Percentiles rank a stretch among this genome's conserved stretches.
phyloP scores from a whole-genome alignment of 805 yeast species.

The Saccharomycopsis fodiens region DNA sequence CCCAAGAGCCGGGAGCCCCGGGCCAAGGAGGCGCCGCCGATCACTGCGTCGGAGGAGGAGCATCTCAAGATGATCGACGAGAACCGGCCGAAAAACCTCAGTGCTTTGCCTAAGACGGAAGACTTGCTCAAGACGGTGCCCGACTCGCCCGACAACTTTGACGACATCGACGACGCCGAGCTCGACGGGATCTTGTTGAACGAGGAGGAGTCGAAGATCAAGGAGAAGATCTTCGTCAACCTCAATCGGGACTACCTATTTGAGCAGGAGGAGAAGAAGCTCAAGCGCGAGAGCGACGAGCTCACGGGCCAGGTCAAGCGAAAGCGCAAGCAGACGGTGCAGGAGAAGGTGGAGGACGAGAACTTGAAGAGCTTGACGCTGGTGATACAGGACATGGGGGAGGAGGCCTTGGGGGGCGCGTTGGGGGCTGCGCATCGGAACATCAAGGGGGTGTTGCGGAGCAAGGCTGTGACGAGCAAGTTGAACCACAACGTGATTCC shows the following conservation, averaged over 20 bases:
- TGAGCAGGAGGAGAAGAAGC: slow-evolving; percentile 76
- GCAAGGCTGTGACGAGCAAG: slow-evolving; percentile 76
- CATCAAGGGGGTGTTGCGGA: slow-evolving; percentile 68
- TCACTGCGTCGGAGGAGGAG: background rate
- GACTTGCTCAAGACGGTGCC: slow-evolving; percentile 45
- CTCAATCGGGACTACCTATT: slow-evolving; percentile 78
- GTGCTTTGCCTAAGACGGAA: slow-evolving; percentile 48
- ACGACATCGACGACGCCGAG: slow-evolving; percentile 83
- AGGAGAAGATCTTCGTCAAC: slow-evolving; percentile 85
- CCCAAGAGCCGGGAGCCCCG: slow-evolving; percentile 15
- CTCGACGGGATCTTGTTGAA: slow-evolving; percentile 52
- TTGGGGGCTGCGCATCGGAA: slow-evolving; percentile 27
- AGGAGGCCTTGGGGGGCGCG: slow-evolving; percentile 21
- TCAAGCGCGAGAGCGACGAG: slow-evolving; percentile 81
- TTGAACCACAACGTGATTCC: slow-evolving; percentile 82
- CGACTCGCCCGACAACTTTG: slow-evolving; percentile 55
- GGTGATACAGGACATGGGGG: slow-evolving; percentile 39
- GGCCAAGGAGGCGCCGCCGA: background rate
- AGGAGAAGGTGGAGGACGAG: slow-evolving; percentile 27
- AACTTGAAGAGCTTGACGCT: slow-evolving; percentile 32
- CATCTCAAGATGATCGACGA: slow-evolving; percentile 30
- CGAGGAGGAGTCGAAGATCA: slow-evolving; percentile 62
- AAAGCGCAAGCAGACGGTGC: slow-evolving; percentile 29
- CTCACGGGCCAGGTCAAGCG: slow-evolving; percentile 67
- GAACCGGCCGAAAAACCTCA: slow-evolving; percentile 49